Conservation (phyloP, 441 rosid species). For the Bocquillonia castaneifolia region DNA sequence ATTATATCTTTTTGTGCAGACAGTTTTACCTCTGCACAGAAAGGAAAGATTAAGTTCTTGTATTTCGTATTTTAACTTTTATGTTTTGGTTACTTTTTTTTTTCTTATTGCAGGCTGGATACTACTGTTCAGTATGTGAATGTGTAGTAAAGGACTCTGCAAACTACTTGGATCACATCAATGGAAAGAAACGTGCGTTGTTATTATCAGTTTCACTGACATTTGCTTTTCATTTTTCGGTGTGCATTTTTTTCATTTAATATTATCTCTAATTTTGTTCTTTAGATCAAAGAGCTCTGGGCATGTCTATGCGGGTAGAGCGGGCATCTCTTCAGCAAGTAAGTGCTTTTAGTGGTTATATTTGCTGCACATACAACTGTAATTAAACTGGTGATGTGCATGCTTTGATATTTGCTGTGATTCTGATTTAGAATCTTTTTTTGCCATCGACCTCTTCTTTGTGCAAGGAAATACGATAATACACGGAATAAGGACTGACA, state of each 20-base stretch:
- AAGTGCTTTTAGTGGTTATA: slow-evolving; percentile 5
- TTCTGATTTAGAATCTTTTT: slow-evolving; percentile 6
- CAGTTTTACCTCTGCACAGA: not conserved
- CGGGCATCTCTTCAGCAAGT: slow-evolving; percentile 91
- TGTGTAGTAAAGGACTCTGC: slow-evolving; percentile 99
- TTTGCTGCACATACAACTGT: not conserved
- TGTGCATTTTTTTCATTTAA: slow-evolving; percentile 11
- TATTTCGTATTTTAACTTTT: not conserved
- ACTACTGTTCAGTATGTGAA: slow-evolving; percentile 89
- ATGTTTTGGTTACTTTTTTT: not conserved
- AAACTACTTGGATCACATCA: slow-evolving; percentile 96
- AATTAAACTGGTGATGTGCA: not conserved
- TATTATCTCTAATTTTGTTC: slow-evolving; percentile 13
- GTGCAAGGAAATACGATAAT: not conserved
- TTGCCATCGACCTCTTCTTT: not conserved
- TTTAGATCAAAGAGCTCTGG: slow-evolving; percentile 95
- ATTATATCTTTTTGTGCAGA: not conserved
- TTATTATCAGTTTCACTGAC: not conserved
- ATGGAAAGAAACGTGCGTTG: slow-evolving; percentile 91
- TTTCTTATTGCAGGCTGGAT: slow-evolving; percentile 68
- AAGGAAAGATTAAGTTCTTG: not conserved
- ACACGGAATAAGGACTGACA: not conserved
- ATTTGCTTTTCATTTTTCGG: not conserved
- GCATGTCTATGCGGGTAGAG: slow-evolving; percentile 98
- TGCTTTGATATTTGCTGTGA: not conserved